A percentile compares a stretch with the other conserved stretches of the same genome.
phyloP scores from a whole-genome alignment of 2,329 filamentous ascomycete species.

The Penicillium sp. region DNA sequence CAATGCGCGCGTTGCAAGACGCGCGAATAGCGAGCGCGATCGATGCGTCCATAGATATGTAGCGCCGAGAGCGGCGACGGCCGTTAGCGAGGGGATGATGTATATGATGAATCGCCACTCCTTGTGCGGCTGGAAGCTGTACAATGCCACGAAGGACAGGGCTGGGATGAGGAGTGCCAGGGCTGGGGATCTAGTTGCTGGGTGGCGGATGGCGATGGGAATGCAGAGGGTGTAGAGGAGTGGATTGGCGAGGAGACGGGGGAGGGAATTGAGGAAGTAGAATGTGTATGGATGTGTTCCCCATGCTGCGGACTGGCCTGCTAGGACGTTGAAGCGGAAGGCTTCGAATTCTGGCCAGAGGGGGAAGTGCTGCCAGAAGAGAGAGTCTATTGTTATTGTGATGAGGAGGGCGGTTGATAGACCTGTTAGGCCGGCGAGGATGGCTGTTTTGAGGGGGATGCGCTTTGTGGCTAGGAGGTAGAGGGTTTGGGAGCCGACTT shows the following conservation, averaged over 20 bases:
- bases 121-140: slow-evolving; percentile 90
- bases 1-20: slow-evolving; percentile 54
- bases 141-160: slow-evolving; percentile 69
- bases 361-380: slow-evolving; percentile 78
- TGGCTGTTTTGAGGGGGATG: slow-evolving; percentile 53
- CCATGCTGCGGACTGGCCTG: slow-evolving; percentile 81
- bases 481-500: slow-evolving; percentile 65
- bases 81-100: slow-evolving; percentile 73
- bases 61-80: slow-evolving; percentile 69
- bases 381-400: slow-evolving; percentile 78
- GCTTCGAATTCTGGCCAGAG: slow-evolving; percentile 88
- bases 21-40: slow-evolving; percentile 58
- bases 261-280: slow-evolving; percentile 79
- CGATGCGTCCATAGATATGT: slow-evolving; percentile 64
- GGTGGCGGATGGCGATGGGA: slow-evolving; percentile 49
- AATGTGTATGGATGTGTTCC: slow-evolving; percentile 80
- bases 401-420: slow-evolving; percentile 66
- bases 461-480: slow-evolving; percentile 59
- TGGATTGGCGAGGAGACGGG: slow-evolving; percentile 80
- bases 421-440: slow-evolving; percentile 64
- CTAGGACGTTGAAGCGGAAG: slow-evolving; percentile 87
- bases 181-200: slow-evolving; percentile 50
- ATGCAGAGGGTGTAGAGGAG: slow-evolving; percentile 54
- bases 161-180: slow-evolving; percentile 61
- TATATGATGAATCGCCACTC: slow-evolving; percentile 96